These are phyloP conservation scores for Ustilago cynodontis DNA, from an alignment of 1,284 basidiomycete genomes.

Conservation along the genomic window DNA sequence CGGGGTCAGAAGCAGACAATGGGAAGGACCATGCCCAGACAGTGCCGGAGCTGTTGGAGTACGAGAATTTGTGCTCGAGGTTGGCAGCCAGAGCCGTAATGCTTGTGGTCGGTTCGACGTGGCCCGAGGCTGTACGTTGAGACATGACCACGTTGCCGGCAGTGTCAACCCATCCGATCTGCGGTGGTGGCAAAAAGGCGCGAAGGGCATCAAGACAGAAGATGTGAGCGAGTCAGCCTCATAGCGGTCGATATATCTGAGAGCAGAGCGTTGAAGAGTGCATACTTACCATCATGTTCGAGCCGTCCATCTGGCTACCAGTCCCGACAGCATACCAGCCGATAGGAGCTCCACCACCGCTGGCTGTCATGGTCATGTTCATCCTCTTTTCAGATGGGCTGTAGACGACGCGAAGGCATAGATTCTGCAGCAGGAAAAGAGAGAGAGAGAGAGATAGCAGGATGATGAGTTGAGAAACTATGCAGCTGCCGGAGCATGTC, in stretches of 20 bases:
- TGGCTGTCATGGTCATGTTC: constrained; percentile 58
- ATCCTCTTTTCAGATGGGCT: constrained; percentile 30
- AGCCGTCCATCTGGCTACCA: constrained; percentile 43
- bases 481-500: neutral
- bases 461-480: neutral
- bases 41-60: constrained; percentile 46
- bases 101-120: constrained; percentile 73
- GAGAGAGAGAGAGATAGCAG: neutral
- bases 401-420: constrained; percentile 54
- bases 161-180: constrained; percentile 76
- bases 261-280: neutral
- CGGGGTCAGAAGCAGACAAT: constrained; percentile 25
- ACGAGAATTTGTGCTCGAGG: constrained; percentile 25
- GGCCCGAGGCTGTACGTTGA: constrained; percentile 74
- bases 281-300: constrained; percentile 60
- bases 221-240: neutral
- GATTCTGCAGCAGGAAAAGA: constrained; percentile 20
- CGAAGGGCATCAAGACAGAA: neutral
- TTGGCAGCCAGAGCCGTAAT: constrained; percentile 51
- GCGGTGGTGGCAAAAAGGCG: neutral
- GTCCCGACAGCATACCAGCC: constrained; percentile 56
- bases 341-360: constrained; percentile 38
- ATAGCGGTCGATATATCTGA: neutral
- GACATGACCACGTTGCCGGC: constrained; percentile 76
- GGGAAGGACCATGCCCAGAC: constrained; percentile 54